A percentile compares a stretch with the other conserved stretches of the same genome.
Evolutionary conservation across 345 rosid species (phyloP).

Genomic region (Dipteronia dyeriana): DNA sequence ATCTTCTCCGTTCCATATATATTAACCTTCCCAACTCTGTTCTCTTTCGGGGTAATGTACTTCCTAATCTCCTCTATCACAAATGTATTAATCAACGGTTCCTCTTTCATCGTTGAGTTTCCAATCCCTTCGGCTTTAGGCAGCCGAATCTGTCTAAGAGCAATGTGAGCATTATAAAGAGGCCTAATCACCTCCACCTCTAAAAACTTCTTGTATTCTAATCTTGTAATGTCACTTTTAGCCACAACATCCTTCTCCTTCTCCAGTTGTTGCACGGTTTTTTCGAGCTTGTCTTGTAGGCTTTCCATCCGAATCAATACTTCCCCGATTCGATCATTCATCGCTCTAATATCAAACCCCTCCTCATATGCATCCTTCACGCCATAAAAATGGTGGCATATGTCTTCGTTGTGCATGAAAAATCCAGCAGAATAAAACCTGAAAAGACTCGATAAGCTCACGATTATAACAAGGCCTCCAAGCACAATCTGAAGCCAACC

Average conservation of each 20-base stretch:
- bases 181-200: constrained; percentile 77
- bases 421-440: constrained; percentile 69
- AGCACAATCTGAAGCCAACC: constrained; percentile 64
- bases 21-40: constrained; percentile 58
- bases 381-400: constrained; percentile 56
- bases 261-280: constrained; percentile 58
- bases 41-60: constrained; percentile 71
- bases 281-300: constrained; percentile 68
- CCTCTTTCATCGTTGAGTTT: constrained; percentile 50
- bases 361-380: constrained; percentile 44
- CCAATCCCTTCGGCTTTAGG: constrained; percentile 51
- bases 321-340: constrained; percentile 51
- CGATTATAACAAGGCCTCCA: constrained; percentile 60
- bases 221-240: constrained; percentile 36
- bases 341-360: constrained; percentile 49
- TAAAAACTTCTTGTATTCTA: constrained; percentile 58
- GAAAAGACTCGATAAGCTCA: constrained; percentile 67
- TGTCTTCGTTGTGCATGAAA: constrained; percentile 64
- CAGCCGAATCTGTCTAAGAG: constrained; percentile 66
- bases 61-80: constrained; percentile 71
- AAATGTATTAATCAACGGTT: constrained; percentile 74
- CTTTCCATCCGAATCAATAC: constrained; percentile 53
- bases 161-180: constrained; percentile 60
- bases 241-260: constrained; percentile 44
- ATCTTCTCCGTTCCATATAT: constrained; percentile 71